These are phyloP conservation scores for Draba incana DNA, from an alignment of 345 rosid species.

Conservation along the genomic window DNA sequence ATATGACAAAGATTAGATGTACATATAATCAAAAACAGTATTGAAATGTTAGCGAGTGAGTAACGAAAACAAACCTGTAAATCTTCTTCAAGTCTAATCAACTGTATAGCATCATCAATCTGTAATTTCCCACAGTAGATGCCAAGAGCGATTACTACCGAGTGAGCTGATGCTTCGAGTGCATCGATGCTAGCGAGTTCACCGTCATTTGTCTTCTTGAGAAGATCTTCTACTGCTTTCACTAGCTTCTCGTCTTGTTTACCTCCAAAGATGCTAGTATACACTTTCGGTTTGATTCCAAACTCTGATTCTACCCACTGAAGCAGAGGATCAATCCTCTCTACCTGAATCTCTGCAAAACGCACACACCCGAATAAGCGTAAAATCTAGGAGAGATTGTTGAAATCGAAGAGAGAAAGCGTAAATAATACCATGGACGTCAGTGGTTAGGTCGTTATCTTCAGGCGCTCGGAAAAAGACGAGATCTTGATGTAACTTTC, in stretches of 20 bases:
- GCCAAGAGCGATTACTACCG: conserved; percentile 70
- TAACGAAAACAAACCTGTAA: conserved; percentile 60
- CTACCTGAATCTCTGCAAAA: conserved; percentile 69
- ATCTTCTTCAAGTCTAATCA: conserved; percentile 96
- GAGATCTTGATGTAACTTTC: conserved; percentile 78
- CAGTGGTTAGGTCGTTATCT: conserved; percentile 62
- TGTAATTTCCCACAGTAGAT: conserved; percentile 70
- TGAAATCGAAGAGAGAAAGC: background rate
- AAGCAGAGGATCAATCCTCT: conserved; percentile 86
- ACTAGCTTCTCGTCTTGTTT: conserved; percentile 81
- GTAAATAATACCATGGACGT: conserved; percentile 62
- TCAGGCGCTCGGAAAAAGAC: conserved; percentile 86
- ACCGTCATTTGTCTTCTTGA: conserved; percentile 68
- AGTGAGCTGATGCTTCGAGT: conserved; percentile 83
- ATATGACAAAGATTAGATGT: conserved; percentile 16
- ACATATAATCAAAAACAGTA: background rate
- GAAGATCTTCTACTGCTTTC: conserved; percentile 62
- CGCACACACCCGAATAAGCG: conserved; percentile 3
- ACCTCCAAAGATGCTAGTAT: conserved; percentile 82
- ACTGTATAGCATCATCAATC: conserved; percentile 84
- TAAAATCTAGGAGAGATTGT: background rate
- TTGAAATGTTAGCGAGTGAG: conserved; percentile 10
- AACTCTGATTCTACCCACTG: conserved; percentile 85
- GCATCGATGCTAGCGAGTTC: conserved; percentile 94
- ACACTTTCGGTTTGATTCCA: conserved; percentile 73